These are phyloP conservation scores for Gonium pectorale DNA, from an alignment of 139 green algal genomes.

Conservation along the genomic window DNA sequence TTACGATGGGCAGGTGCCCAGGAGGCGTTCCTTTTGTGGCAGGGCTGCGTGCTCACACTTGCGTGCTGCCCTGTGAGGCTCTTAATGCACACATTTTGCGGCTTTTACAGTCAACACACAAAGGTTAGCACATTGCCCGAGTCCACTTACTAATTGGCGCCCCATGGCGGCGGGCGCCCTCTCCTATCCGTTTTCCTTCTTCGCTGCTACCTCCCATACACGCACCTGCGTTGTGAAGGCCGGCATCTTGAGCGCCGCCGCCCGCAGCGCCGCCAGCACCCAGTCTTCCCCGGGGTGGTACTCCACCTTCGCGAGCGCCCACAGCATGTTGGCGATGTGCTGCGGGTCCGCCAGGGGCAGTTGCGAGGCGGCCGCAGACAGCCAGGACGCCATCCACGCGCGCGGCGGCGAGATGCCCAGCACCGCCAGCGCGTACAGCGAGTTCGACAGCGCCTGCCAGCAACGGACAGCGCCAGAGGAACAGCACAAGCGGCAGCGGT, in stretches of 20 bases:
- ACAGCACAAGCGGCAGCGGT: background rate
- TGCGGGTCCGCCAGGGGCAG: constrained; percentile 1
- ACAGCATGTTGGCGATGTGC: constrained; percentile 40
- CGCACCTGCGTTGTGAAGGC: constrained; percentile 35
- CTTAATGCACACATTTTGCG: no score
- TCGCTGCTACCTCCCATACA: no score
- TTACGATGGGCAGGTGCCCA: no score
- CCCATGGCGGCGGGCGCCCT: no score
- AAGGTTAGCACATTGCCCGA: no score
- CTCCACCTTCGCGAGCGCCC: background rate
- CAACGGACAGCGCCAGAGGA: background rate
- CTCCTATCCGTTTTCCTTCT: no score
- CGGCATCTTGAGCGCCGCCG: background rate
- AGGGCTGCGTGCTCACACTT: no score
- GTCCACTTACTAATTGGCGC: no score
- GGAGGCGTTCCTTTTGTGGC: no score
- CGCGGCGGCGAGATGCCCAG: background rate
- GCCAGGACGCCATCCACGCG: constrained; percentile 2
- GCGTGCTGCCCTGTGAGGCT: no score
- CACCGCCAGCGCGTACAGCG: constrained; percentile 4
- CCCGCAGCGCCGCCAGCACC: constrained; percentile 2
- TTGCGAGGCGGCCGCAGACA: background rate
- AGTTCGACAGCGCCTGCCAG: constrained; percentile 24
- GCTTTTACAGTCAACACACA: no score
- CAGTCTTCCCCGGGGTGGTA: background rate